These are phyloP conservation scores for Ogataea allantospora DNA, from an alignment of 805 yeast species.

Conservation along the genomic window DNA sequence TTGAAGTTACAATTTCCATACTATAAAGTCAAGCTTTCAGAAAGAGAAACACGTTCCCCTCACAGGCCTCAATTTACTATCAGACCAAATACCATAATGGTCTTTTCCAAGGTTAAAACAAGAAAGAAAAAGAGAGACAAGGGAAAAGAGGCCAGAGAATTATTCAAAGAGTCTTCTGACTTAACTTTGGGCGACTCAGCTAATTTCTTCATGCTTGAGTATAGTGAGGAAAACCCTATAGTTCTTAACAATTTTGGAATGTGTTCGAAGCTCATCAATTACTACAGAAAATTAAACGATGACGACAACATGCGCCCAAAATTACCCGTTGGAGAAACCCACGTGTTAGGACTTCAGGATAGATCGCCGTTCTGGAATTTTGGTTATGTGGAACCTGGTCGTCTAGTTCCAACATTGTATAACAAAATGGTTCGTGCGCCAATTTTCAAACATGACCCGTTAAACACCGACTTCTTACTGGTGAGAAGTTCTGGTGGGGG, in stretches of 20 bases:
- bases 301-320: constrained; percentile 88
- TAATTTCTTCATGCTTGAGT: constrained; percentile 75
- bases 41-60: constrained; percentile 67
- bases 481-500: constrained; percentile 81
- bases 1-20: constrained; percentile 83
- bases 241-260: constrained; percentile 88
- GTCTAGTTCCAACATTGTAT: constrained; percentile 88
- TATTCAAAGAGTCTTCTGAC: constrained; percentile 69
- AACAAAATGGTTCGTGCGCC: constrained; percentile 93
- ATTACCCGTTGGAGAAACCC: constrained; percentile 87
- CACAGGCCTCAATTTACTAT: constrained; percentile 77
- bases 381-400: constrained; percentile 94
- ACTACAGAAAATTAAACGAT: constrained; percentile 78
- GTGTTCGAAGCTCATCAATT: constrained; percentile 92
- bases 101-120: constrained; percentile 68
- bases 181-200: constrained; percentile 83
- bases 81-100: constrained; percentile 74
- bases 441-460: constrained; percentile 78
- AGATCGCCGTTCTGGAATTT: constrained; percentile 98
- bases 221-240: constrained; percentile 84
- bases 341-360: constrained; percentile 93
- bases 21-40: constrained; percentile 73
- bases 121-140: constrained; percentile 88
- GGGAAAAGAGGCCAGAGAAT: constrained; percentile 75
- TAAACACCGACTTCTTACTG: constrained; percentile 76